phyloP scores from a whole-genome alignment of 129 eudicot species.

The carrot (Daucus carota) region DNA sequence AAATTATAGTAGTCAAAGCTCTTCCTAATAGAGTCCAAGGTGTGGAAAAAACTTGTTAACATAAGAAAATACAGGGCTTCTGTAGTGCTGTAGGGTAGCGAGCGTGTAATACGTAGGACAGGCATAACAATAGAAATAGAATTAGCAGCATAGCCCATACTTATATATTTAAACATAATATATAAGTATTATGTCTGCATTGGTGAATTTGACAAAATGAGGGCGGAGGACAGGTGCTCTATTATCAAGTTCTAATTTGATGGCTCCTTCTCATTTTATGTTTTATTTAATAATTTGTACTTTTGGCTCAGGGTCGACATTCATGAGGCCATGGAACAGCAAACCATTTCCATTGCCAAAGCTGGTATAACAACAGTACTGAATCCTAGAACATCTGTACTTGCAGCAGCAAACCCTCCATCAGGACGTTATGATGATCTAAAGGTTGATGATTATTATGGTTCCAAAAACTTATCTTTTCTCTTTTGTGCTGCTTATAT shows the following conservation, averaged over 20 bases:
- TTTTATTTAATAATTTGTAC: slow-evolving; percentile 5
- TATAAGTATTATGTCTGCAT: too few species aligned
- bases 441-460: slow-evolving; percentile 35
- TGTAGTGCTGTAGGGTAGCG: too few species aligned
- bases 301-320: slow-evolving; percentile 69
- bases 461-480: background rate
- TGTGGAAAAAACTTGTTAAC: too few species aligned
- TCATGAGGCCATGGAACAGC: slow-evolving; percentile 99
- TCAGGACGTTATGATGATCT: slow-evolving; percentile 99
- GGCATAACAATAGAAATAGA: too few species aligned
- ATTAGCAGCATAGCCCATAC: too few species aligned
- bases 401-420: slow-evolving; percentile 99
- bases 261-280: background rate
- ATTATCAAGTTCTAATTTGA: background rate
- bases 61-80: too few species aligned
- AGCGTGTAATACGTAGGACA: too few species aligned
- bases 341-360: slow-evolving; percentile 98
- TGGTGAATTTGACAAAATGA: slow-evolving; percentile 97
- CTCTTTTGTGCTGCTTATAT: background rate
- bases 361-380: slow-evolving; percentile 99
- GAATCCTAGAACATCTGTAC: slow-evolving; percentile 93
- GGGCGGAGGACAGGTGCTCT: slow-evolving; percentile 91
- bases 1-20: too few species aligned
- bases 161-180: too few species aligned
- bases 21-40: too few species aligned